Percentiles rank a stretch among this genome's conserved stretches.
Conservation (phyloP, 495 filamentous ascomycete genomes). For the Letharia columbiana region DNA sequence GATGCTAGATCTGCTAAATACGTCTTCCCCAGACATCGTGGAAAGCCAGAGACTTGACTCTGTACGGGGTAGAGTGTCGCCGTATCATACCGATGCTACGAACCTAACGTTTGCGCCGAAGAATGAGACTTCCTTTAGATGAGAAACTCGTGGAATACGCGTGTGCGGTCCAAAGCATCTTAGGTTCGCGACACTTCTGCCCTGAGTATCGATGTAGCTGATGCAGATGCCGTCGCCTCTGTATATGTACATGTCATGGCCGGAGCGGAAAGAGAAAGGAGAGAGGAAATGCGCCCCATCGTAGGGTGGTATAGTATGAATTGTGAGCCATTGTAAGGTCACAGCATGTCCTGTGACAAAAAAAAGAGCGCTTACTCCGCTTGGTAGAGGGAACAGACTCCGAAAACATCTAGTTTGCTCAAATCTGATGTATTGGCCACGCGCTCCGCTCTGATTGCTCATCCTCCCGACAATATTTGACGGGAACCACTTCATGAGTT, state of each 20-base stretch:
- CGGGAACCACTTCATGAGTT: neutral
- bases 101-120: neutral
- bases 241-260: neutral
- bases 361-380: neutral
- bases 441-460: neutral
- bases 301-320: neutral
- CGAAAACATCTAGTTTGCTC: neutral
- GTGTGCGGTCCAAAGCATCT: neutral
- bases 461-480: neutral
- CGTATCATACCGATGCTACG: neutral
- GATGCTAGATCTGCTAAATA: neutral
- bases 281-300: neutral
- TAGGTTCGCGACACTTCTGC: neutral
- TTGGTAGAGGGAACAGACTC: neutral
- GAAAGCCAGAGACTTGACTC: neutral
- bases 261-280: neutral
- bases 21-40: neutral
- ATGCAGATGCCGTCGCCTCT: neutral
- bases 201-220: neutral
- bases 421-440: neutral
- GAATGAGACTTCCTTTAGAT: neutral
- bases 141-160: neutral
- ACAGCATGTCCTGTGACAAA: neutral
- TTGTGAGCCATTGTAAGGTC: neutral
- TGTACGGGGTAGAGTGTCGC: neutral